These are phyloP conservation scores for Penicillium cinerascens DNA, from an alignment of 495 filamentous ascomycete genomes.

Conservation along the genomic window DNA sequence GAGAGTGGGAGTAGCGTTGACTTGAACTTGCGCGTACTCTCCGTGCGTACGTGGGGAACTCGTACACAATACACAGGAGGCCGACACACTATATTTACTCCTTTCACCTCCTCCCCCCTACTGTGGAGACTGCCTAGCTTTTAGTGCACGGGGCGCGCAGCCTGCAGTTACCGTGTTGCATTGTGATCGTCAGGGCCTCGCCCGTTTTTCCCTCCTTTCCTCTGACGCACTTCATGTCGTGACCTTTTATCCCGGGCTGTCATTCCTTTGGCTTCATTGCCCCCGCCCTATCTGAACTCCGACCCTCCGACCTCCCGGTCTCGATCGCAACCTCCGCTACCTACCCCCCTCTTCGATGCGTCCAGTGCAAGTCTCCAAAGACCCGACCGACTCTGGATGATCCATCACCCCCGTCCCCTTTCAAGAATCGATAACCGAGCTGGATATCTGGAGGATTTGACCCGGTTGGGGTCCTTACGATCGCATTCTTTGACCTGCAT, in stretches of 20 bases:
- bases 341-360: slow-evolving; percentile 10
- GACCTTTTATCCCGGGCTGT: slow-evolving; percentile 27
- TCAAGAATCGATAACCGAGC: neutral
- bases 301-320: slow-evolving; percentile 4
- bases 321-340: neutral
- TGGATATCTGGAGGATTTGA: neutral
- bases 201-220: slow-evolving; percentile 19
- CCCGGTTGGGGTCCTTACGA: neutral
- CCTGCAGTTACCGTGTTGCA: slow-evolving; percentile 9
- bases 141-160: neutral
- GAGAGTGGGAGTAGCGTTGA: neutral
- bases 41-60: too few species aligned
- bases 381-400: slow-evolving; percentile 19
- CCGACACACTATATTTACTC: neutral
- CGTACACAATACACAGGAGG: neutral
- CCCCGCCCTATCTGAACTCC: slow-evolving; percentile 9
- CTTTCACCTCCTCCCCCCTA: neutral
- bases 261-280: slow-evolving; percentile 36
- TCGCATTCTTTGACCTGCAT: neutral
- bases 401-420: neutral
- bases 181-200: slow-evolving; percentile 33
- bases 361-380: slow-evolving; percentile 3
- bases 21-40: too few species aligned
- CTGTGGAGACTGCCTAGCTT: neutral
- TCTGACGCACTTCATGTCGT: slow-evolving; percentile 3